Evolutionary conservation across 768 basidiomycete species (phyloP), one percentile per base, ranked within the genome.

Genomic region (Suillus subluteus): DNA sequence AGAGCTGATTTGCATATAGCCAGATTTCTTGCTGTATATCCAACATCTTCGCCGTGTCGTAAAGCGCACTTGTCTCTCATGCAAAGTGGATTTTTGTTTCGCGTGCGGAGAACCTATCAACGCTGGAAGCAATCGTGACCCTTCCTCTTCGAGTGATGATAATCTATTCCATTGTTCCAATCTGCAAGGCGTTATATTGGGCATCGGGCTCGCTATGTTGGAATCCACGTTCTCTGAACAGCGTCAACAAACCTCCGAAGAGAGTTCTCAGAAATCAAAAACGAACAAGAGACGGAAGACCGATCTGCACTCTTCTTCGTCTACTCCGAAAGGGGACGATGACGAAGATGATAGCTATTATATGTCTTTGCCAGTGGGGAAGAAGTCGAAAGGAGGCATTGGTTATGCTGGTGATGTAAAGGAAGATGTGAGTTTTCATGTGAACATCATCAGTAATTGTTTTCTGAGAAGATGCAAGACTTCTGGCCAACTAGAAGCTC

Each of bases 111-210:
- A 94, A 78, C 81, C 85, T 32, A 79, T 86, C 46, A 82, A 83
- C 44, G 71, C 77, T 32, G 80, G 81, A 59, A 85, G 80, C 70
- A 78, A 78, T 37, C 82, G 79, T 61, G 77, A 77, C 73, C 81
- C 75, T 80, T 78, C 79, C 43, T 75, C 81, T 43, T 75, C 81
- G 11, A 77, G 80, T 37, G 85, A 87, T 55, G 85, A 87, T 64
- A 83, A 84, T 15, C 79, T 97, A 66, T 94, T 96, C 74, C 96
- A 98, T 78, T 98, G 96, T 77, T 85, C 93, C 7, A 92, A 94
- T 73, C 75, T 97, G 43, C 92, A 98, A 79, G 96, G 96, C 46
- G 87, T 94, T 16, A 89, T 98, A 69, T 82, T 98, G 6, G 96
- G 96, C n/a, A 84, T 97, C 46, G 96, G 96, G 11, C 84, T 97